Conservation (phyloP, 306 rosid species). For the Rosa multiflora region DNA sequence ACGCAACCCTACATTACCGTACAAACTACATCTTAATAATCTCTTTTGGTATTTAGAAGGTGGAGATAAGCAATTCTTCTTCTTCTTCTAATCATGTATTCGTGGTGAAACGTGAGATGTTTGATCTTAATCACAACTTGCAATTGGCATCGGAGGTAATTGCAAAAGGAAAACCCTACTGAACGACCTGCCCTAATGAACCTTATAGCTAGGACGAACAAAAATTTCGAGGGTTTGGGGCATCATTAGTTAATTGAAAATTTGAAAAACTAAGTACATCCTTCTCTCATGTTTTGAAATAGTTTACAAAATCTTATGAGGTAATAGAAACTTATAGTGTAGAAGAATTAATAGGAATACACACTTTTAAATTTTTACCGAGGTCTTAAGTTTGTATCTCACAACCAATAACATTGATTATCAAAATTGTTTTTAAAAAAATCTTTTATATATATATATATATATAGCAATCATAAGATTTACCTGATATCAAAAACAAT, state of each 20-base stretch:
- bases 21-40: neutral
- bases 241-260: too few relatives aligned
- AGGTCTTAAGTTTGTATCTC: neutral
- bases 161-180: neutral
- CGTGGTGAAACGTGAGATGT: neutral
- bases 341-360: too few relatives aligned
- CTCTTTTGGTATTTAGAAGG: neutral
- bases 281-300: too few relatives aligned
- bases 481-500: neutral
- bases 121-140: neutral
- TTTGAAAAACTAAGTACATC: too few relatives aligned
- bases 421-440: neutral
- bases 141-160: too few relatives aligned
- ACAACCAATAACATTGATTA: neutral
- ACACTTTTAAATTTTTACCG: too few relatives aligned
- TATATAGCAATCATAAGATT: neutral
- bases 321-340: too few relatives aligned
- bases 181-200: too few relatives aligned
- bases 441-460: too few relatives aligned
- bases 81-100: neutral
- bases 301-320: too few relatives aligned
- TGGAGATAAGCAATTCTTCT: neutral
- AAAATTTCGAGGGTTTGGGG: too few relatives aligned
- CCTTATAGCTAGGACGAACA: too few relatives aligned
- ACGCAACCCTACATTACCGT: neutral